Conservation (phyloP, 2,329 filamentous ascomycete genomes). For the Xylariaceae sp. region DNA sequence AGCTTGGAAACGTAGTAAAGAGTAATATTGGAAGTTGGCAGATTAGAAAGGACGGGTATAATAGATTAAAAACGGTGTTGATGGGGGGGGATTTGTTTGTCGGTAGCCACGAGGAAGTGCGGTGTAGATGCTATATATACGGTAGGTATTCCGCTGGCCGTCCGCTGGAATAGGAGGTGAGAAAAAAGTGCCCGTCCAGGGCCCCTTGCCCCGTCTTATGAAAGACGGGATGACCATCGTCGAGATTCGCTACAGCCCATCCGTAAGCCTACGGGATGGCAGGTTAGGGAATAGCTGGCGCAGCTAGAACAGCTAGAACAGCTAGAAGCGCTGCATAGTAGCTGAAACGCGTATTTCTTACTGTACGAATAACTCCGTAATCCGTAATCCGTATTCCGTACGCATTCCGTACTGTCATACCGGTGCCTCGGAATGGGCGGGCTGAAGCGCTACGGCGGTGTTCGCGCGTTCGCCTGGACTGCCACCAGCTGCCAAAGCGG, state of each 20-base stretch:
- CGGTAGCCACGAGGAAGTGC: neutral
- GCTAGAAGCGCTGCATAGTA: neutral
- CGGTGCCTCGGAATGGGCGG: no score
- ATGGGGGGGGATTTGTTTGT: neutral
- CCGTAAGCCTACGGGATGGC: neutral
- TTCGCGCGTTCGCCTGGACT: no score
- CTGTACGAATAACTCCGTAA: neutral
- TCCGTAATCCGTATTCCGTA: neutral
- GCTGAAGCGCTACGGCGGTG: no score
- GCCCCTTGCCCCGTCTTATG: neutral
- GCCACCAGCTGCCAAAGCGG: no score
- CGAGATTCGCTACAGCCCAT: neutral
- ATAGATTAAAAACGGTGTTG: neutral
- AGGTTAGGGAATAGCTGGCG: neutral
- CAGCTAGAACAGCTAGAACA: no score
- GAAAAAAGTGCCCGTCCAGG: neutral
- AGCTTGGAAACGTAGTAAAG: neutral
- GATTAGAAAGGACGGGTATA: neutral
- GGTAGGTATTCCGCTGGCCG: no score
- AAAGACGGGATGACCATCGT: neutral
- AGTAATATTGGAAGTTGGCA: neutral
- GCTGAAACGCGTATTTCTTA: neutral
- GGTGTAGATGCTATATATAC: neutral
- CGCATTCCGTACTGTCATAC: no score
- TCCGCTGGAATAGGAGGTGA: neutral